A percentile compares a stretch with the other conserved stretches of the same genome.
Conservation (phyloP, 176 grass and related monocot species). For the Musa troglodytarum region DNA sequence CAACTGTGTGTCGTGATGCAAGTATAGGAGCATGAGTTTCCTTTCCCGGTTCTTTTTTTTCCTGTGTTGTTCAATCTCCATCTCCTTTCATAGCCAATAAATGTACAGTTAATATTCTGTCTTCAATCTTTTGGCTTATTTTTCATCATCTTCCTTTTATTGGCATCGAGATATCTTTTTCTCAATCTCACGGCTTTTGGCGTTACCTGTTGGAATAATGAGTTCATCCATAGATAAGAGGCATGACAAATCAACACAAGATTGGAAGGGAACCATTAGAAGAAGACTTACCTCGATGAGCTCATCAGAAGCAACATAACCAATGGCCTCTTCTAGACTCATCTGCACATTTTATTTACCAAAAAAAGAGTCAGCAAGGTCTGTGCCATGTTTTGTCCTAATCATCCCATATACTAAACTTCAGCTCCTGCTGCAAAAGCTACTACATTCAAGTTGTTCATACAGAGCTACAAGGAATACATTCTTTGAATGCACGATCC, state of each 20-base stretch:
- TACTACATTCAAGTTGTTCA: too few relatives aligned
- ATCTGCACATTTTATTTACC: constrained; percentile 52
- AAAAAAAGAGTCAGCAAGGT: background rate
- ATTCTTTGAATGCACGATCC: too few relatives aligned
- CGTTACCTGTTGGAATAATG: constrained; percentile 45
- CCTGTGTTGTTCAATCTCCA: background rate
- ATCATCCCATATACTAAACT: background rate
- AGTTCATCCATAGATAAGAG: background rate
- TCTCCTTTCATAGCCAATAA: background rate
- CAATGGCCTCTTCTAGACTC: constrained; percentile 97
- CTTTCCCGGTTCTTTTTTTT: background rate
- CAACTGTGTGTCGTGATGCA: too few relatives aligned
- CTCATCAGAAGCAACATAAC: constrained; percentile 98
- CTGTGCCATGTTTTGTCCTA: background rate
- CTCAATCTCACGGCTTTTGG: constrained; percentile 75
- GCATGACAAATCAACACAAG: constrained; percentile 17
- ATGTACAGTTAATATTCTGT: background rate
- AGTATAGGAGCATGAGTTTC: background rate
- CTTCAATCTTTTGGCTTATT: constrained; percentile 58
- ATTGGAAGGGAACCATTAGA: constrained; percentile 1
- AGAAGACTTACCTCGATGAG: constrained; percentile 81
- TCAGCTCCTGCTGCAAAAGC: background rate
- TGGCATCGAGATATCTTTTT: constrained; percentile 89
- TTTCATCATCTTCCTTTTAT: constrained; percentile 98
- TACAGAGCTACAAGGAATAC: too few relatives aligned